Conservation (phyloP, 768 basidiomycete species). For the Neoboletus subvelutipes region DNA sequence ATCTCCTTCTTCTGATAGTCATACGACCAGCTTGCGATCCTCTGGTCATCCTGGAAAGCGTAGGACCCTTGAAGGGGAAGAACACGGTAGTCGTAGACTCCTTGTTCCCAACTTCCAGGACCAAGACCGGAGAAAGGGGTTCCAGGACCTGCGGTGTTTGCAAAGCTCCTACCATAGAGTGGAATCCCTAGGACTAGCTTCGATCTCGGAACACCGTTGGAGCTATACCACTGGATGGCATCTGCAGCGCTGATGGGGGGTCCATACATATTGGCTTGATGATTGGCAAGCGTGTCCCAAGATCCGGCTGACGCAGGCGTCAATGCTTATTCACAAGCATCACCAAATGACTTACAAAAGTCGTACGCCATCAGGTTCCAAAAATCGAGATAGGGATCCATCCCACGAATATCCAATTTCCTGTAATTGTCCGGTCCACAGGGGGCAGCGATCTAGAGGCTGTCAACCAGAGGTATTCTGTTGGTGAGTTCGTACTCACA, state of each 20-base stretch:
- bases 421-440: slow-evolving; percentile 87
- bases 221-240: slow-evolving; percentile 68
- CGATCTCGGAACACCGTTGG: slow-evolving; percentile 66
- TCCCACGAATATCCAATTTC: slow-evolving; percentile 74
- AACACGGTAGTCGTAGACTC: slow-evolving; percentile 90
- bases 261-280: slow-evolving; percentile 86
- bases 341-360: slow-evolving; percentile 51
- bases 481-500: slow-evolving; percentile 41
- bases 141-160: slow-evolving; percentile 81
- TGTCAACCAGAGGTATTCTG: not conserved
- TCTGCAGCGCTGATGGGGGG: slow-evolving; percentile 60
- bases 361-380: slow-evolving; percentile 99
- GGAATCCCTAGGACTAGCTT: slow-evolving; percentile 93
- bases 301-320: slow-evolving; percentile 57
- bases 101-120: slow-evolving; percentile 86
- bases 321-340: slow-evolving; percentile 7
- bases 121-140: slow-evolving; percentile 78
- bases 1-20: slow-evolving; percentile 73
- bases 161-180: slow-evolving; percentile 90
- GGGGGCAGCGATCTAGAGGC: slow-evolving; percentile 79
- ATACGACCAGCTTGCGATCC: slow-evolving; percentile 82
- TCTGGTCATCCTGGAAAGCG: slow-evolving; percentile 60
- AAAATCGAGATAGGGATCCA: slow-evolving; percentile 88
- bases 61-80: slow-evolving; percentile 77
- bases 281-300: slow-evolving; percentile 67